Evolutionary conservation across 805 yeast species (phyloP), one percentile per base, ranked within the genome.

Genomic region (Candida bentonensis): DNA sequence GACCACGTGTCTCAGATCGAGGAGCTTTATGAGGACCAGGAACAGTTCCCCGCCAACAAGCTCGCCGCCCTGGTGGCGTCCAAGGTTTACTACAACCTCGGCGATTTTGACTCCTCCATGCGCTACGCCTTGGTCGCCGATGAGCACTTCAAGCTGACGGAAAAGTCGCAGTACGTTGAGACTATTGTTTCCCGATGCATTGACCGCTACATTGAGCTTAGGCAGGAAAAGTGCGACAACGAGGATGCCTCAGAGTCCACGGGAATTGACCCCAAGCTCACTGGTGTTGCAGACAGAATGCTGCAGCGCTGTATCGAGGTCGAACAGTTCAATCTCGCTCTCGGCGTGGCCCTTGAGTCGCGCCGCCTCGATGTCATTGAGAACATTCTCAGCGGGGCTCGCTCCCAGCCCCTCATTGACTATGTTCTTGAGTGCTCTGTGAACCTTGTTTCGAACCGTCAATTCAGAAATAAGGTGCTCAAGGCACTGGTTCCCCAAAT

Each of bases 151-250:
- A 73, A 88, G 61, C 67, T 87, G 43, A 68, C 76, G 47, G 86
- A 82, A 53, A 69, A 73, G 48, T 73, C 85, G n/a, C 94, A 89
- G 64, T 92, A 75, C 64, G 82, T 82, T 48, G 95, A 92, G 65
- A 89, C 97, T 2, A 83, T 92, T 54, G 92, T 92, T 22, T 83
- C 95, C 22, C 85, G 88, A 60, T 86, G 96, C 62, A 83, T 92
- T 61, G 86, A 82, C 57, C 75, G 76, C 51, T 92, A 92, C 62
- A 82, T 82, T 49, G 63, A 68, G 36, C 68, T 73, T 49, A 74
- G 94, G 1, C 82, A 78, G 54, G 58, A 63, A 15, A 63, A 59
- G 30, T 68, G 64, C 51, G 75, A 68, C 43, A 59, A 51, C 17
- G 44, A 21, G 23, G 30, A 46, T 22, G 45, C 45, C 3, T 28